Base-by-base conservation (phyloP, 2,329 filamentous ascomycete species). In the Monilinia fructigena region DNA sequence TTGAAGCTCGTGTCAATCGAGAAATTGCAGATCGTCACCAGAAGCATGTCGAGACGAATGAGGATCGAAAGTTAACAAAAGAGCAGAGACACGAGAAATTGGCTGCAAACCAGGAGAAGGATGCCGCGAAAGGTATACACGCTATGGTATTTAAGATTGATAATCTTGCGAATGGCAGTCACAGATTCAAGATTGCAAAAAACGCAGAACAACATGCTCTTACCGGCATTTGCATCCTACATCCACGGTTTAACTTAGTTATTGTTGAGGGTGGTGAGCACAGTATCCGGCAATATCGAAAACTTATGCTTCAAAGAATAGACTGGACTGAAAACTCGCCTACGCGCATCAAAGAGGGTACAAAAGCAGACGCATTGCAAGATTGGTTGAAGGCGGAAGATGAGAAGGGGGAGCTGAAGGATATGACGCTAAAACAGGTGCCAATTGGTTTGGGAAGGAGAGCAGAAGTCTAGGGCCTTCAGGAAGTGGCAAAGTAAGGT, bases 261-360 rank as follows among this genome's bases (percentile, higher is more conserved):
- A 87, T 99, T 70, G 93, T 97, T 1, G 96, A 99, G 77, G 95
- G 94, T 45, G 95, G 95, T 50, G 82, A 88, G 68, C 89, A 95
- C 80, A 90, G 89, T 67, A 90, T 95, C 76, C 87, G 86, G 63
- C 89, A 89, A 69, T 98, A 94, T 82, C 92, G 90, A 77, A 97
- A 97, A 77, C 83, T 99, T 40, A 93, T 99, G 91, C 82, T 96
- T 54, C 89, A 94, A 72, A 92, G 95, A 58, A 93, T 98, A 74
- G 90, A 96, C 77, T 99, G 96, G 95, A 90, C 90, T 2, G 93
- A 98, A 76, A 97, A 96, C 72, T 85, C 86, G 0, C 87, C 88
- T 2, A 89, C 93, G 0, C 83, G 83, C 50, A 80, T 86, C 53
- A 83, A 82, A 60, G 83, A 87, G 68, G 83, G 82, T 48, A 88